Evolutionary conservation across 2,329 filamentous ascomycete genomes (phyloP).

Genomic region (Penicillium sp.): DNA sequence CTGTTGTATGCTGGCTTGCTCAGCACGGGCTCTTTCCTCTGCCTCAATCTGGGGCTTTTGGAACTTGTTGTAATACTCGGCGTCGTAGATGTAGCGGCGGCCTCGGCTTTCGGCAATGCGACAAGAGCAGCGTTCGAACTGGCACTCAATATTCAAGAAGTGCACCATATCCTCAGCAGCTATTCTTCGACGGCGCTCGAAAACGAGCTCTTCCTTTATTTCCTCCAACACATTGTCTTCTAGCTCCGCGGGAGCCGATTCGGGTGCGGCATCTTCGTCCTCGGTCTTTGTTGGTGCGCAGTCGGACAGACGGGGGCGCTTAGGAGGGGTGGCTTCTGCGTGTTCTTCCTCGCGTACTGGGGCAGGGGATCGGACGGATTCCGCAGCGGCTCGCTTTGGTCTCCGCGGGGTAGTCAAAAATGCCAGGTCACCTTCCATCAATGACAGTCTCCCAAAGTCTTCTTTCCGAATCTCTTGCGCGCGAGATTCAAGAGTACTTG

Average conservation of each 20-base stretch:
- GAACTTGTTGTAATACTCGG: constrained; percentile 27
- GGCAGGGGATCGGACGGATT: constrained; percentile 24
- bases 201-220: constrained; percentile 49
- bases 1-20: constrained; percentile 5
- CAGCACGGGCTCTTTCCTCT: constrained; percentile 6
- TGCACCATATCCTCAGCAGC: constrained; percentile 56
- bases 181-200: constrained; percentile 49
- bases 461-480: constrained; percentile 32
- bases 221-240: constrained; percentile 46
- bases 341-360: constrained; percentile 10
- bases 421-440: constrained; percentile 33
- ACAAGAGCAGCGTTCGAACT: constrained; percentile 49
- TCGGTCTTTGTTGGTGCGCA: constrained; percentile 20
- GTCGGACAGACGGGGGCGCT: constrained; percentile 34
- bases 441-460: constrained; percentile 27
- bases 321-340: constrained; percentile 33
- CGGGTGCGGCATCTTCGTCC: constrained; percentile 27
- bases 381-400: constrained; percentile 34
- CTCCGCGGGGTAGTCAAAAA: constrained; percentile 33
- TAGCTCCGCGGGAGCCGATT: constrained; percentile 20
- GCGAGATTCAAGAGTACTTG: constrained; percentile 31
- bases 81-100: constrained; percentile 40
- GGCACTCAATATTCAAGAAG: constrained; percentile 49
- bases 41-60: constrained; percentile 22
- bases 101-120: constrained; percentile 44